Percentiles rank a stretch among this genome's conserved stretches.
Evolutionary conservation across 2,329 filamentous ascomycete species (phyloP).

Genomic region (Hypoxylon sp.): DNA sequence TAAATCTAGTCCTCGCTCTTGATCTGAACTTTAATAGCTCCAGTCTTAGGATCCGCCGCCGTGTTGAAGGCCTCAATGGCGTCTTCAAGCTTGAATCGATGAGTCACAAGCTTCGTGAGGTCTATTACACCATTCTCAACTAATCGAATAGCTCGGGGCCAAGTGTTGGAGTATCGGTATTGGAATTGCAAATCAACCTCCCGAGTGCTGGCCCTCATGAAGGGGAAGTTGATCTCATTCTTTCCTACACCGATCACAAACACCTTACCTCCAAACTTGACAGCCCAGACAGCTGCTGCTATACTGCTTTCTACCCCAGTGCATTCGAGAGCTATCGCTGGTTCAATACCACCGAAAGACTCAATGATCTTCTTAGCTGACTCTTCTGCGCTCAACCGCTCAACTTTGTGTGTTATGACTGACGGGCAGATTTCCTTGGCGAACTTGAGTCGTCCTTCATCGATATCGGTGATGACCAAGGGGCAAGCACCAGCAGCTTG

Average conservation of each 20-base stretch:
- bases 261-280: slow-evolving; percentile 96
- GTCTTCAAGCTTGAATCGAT: slow-evolving; percentile 88
- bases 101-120: slow-evolving; percentile 86
- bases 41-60: slow-evolving; percentile 87
- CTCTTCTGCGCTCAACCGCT: slow-evolving; percentile 76
- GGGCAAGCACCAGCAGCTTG: slow-evolving; percentile 90
- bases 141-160: slow-evolving; percentile 92
- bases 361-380: slow-evolving; percentile 77
- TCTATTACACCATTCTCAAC: slow-evolving; percentile 88
- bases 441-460: slow-evolving; percentile 86
- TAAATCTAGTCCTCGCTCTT: slow-evolving; percentile 72
- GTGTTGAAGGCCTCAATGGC: slow-evolving; percentile 91
- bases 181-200: slow-evolving; percentile 97
- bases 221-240: slow-evolving; percentile 95
- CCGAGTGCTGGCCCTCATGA: slow-evolving; percentile 90
- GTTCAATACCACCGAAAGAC: slow-evolving; percentile 83
- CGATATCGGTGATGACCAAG: slow-evolving; percentile 94
- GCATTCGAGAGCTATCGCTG: slow-evolving; percentile 88
- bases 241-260: slow-evolving; percentile 97
- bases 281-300: slow-evolving; percentile 85
- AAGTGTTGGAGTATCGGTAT: slow-evolving; percentile 96
- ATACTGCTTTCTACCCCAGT: slow-evolving; percentile 95
- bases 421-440: slow-evolving; percentile 86
- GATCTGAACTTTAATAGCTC: slow-evolving; percentile 98
- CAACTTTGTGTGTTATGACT: slow-evolving; percentile 85